Base-by-base conservation (phyloP, 805 yeast species). In the Myxozyma vanderwaltii region DNA sequence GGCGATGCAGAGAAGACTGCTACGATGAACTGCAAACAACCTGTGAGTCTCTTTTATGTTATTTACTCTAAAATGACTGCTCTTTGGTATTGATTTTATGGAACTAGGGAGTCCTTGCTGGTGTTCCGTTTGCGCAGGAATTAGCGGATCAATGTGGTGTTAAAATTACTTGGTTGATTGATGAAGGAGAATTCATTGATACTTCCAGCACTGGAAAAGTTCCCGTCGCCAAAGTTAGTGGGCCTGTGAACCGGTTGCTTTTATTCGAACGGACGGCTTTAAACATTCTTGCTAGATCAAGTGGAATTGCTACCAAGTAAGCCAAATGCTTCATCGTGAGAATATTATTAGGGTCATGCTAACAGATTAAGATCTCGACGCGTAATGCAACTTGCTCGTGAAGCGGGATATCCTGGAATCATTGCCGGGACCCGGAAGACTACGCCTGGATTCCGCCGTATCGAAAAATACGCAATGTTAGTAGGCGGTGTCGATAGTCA, bases 381-480 rank as follows among this genome's bases (percentile, higher is more conserved):
- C 29, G 81, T 91, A 2, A 76, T 84, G 53, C 69, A 74, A 4
- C 72, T 82, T 58, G 96, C 97, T 0, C 80, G 84, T 56, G 74
- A 80, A 43, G 75, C 81, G 3, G 94, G 95, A 0, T 92, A 84
- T 70, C 76, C 76, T 2, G 98, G 98, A 0, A 80, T 86, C 24
- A 90, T 91, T 71, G 97, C 98, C 0, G 98, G 97, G 5, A 91
- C 98, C 1, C 82, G 98, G 71, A 91, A 91, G 75, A 92, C 97
- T n/a, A 92, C 98, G 0, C 98, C 98, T 0, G 98, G 98, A 0
- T 80, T 91, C 63, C 82, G 98, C 69, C 77, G 86, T 44, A 75
- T 92, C 58, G 98, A 91, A 71, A 91, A 91, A 72, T 91, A 91
- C 74, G 86, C 96, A 24, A 92, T 91, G 98, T 76, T 89, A 33